Conservation (phyloP, 768 basidiomycete genomes). For the Suillus americanus region DNA sequence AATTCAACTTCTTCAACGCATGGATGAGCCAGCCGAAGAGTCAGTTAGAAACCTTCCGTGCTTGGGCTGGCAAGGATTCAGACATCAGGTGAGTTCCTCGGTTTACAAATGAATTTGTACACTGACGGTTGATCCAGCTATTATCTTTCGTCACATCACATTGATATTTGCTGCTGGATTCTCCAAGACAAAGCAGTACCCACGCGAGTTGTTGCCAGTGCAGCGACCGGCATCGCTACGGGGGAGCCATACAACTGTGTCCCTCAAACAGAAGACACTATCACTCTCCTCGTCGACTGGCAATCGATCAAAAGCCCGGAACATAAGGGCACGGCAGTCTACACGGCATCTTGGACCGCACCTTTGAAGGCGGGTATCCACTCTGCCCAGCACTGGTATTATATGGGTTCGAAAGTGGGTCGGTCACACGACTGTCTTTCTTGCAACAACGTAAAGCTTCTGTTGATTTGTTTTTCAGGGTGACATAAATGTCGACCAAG, state of each 20-base stretch:
- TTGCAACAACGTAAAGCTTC: conserved; percentile 2
- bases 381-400: conserved; percentile 91
- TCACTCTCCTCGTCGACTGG: conserved; percentile 95
- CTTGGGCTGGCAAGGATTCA: conserved; percentile 93
- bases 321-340: conserved; percentile 85
- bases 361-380: conserved; percentile 89
- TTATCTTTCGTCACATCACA: conserved; percentile 94
- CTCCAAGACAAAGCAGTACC: conserved; percentile 73
- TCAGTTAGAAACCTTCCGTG: conserved; percentile 91
- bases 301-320: conserved; percentile 71
- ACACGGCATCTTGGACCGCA: conserved; percentile 94
- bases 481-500: conserved; percentile 90
- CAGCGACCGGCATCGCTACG: conserved; percentile 88
- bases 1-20: conserved; percentile 94
- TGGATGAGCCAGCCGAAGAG: conserved; percentile 99
- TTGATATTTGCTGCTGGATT: conserved; percentile 88
- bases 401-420: conserved; percentile 85
- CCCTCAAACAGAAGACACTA: conserved; percentile 88
- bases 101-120: neutral
- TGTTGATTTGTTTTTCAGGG: conserved; percentile 48
- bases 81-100: conserved; percentile 68
- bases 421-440: neutral
- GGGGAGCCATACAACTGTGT: conserved; percentile 87
- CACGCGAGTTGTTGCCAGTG: conserved; percentile 87
- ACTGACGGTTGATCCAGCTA: conserved; percentile 48